Base-by-base conservation (phyloP, 1,284 basidiomycete species). In the Leucoagaricus sp. region DNA sequence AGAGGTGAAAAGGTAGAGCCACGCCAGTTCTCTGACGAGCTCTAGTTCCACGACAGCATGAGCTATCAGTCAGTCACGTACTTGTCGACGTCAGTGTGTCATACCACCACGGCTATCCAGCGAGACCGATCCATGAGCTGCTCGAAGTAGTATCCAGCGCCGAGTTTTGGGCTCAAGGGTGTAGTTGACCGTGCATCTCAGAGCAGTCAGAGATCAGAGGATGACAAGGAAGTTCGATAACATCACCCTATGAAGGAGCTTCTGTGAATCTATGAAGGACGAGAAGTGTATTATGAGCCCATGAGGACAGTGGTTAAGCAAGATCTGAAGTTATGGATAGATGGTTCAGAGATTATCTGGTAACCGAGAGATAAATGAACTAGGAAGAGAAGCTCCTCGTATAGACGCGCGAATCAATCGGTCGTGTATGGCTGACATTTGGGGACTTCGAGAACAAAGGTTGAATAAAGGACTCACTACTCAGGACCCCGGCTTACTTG, bases 231-330 rank as follows among this genome's bases (percentile, higher is more conserved):
- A 29, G 17, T 41, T 10, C 21, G 46, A 15, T 13, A n/a, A 12
- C 21, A 49, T 56, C 54, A 48, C 34, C 38, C n/a, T 29, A 10
- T 26, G 28, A 34, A 10, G 8, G 31, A 36, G 34, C 42, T 57
- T 57, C 49, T 49, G 49, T 28, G 49, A 51, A 51, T 57, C 49
- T n/a, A 21, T 45, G 13, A 12, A 31, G 31, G 55, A 52, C 44
- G 49, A 45, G 26, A 31, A 44, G 33, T 26, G 41, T 21, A 28
- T n/a, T n/a, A n/a, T n/a, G n/a, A n/a, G 34, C 34, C 15, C 4
- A 23, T 15, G 9, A 41, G n/a, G n/a, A n/a, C 34, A 25, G 33
- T 26, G 50, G 47, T 34, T 44, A 3, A 17, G 19, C 17, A 31
- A 45, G 47, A 55, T 55, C 48, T 40, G 26, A 40, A 21, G 25